Percentiles rank a stretch among this genome's conserved stretches.
Evolutionary conservation across 306 rosid genomes (phyloP).

Genomic region (Pterocarpus santalinus): DNA sequence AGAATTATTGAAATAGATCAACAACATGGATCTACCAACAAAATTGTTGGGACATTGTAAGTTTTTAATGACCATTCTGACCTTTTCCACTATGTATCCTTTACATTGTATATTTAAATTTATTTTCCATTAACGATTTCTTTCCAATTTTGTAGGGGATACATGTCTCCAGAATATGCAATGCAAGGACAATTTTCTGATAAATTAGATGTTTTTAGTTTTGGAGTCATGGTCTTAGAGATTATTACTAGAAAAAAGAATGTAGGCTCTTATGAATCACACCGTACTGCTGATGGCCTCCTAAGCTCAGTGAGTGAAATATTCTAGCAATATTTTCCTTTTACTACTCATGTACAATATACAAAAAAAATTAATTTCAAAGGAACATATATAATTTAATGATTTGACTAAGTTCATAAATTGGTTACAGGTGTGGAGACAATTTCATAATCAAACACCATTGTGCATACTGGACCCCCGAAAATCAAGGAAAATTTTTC

Average conservation of each 20-base stretch:
- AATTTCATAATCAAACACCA: neutral
- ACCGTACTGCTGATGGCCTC: neutral
- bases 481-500: neutral
- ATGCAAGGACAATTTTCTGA: neutral
- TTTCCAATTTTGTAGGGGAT: neutral
- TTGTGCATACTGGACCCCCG: neutral
- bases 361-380: no score
- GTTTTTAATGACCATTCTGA: neutral
- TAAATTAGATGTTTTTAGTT: neutral
- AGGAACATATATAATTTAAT: no score
- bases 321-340: no score
- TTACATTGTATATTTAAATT: neutral
- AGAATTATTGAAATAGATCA: conserved; percentile 5
- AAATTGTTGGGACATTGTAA: conserved; percentile 21
- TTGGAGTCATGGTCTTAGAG: neutral
- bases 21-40: neutral
- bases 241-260: conserved; percentile 29
- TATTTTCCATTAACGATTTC: neutral
- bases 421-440: conserved; percentile 17
- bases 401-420: neutral
- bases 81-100: no score
- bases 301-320: neutral
- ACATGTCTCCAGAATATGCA: neutral
- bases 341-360: no score
- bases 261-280: neutral